These are phyloP conservation scores for Acer saccharum DNA, from an alignment of 345 rosid genomes.

Conservation along the genomic window DNA sequence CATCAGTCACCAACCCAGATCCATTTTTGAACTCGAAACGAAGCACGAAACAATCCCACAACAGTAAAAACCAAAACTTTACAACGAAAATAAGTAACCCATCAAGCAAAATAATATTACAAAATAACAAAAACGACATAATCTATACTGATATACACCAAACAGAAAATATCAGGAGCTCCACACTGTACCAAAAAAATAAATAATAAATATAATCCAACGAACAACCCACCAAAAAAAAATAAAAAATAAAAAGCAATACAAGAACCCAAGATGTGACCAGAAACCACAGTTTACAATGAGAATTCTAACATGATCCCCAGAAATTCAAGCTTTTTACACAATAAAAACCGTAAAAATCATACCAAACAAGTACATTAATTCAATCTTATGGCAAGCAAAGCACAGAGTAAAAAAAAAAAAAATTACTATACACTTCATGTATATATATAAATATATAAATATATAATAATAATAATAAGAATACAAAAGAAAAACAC, in stretches of 20 bases:
- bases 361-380: constrained; percentile 21
- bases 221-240: not conserved
- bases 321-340: constrained; percentile 8
- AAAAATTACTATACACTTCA: constrained; percentile 18
- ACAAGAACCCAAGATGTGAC: not conserved
- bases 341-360: constrained; percentile 14
- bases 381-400: constrained; percentile 25
- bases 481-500: constrained; percentile 21
- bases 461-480: not conserved
- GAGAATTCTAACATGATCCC: constrained; percentile 38
- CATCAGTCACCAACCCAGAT: constrained; percentile 22
- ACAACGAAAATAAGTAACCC: constrained; percentile 8
- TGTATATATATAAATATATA: not conserved
- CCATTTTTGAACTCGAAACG: constrained; percentile 33
- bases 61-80: not conserved
- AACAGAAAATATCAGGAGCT: constrained; percentile 15
- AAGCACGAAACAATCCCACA: constrained; percentile 12
- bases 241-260: not conserved
- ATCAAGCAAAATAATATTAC: constrained; percentile 24
- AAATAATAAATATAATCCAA: not conserved
- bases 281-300: constrained; percentile 13
- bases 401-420: constrained; percentile 2
- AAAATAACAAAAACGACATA: constrained; percentile 17
- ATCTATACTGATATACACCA: not conserved
- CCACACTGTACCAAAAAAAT: not conserved